Conservation (phyloP, 495 filamentous ascomycete species). For the Terfezia boudieri region DNA sequence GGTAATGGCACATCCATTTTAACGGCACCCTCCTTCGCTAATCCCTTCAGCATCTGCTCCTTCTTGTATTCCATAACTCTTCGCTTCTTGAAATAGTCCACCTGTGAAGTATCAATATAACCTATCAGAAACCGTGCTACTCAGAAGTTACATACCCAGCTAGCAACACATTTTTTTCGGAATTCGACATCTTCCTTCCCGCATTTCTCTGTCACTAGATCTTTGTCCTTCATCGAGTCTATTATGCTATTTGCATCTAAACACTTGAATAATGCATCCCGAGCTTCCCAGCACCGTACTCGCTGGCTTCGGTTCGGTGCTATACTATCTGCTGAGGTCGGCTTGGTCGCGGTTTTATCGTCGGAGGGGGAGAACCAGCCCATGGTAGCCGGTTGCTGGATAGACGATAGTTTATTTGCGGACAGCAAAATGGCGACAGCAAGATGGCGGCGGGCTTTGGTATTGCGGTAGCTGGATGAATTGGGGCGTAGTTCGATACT, state of each 20-base stretch:
- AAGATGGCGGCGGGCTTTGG: too few relatives aligned
- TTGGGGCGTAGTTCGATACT: too few relatives aligned
- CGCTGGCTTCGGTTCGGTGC: constrained; percentile 52
- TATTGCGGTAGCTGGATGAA: too few relatives aligned
- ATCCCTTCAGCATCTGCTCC: constrained; percentile 50
- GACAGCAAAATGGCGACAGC: too few relatives aligned
- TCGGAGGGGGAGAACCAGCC: neutral
- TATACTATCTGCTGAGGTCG: neutral
- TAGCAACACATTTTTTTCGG: constrained; percentile 40
- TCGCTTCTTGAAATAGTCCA: constrained; percentile 92
- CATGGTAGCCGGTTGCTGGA: neutral
- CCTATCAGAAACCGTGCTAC: neutral
- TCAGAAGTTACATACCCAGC: constrained; percentile 41
- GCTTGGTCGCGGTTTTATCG: neutral
- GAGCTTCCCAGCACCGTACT: constrained; percentile 60
- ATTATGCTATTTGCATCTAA: constrained; percentile 61
- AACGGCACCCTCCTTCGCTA: constrained; percentile 59
- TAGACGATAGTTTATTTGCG: too few relatives aligned
- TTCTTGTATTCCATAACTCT: constrained; percentile 78
- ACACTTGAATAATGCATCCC: constrained; percentile 70
- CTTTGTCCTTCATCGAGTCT: constrained; percentile 52
- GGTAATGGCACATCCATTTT: constrained; percentile 24
- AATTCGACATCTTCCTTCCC: constrained; percentile 28
- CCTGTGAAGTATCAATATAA: constrained; percentile 28
- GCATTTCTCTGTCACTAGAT: constrained; percentile 4